These are phyloP conservation scores for Cantharellus cinnabarinus DNA, from an alignment of 768 basidiomycete genomes.

Conservation along the genomic window DNA sequence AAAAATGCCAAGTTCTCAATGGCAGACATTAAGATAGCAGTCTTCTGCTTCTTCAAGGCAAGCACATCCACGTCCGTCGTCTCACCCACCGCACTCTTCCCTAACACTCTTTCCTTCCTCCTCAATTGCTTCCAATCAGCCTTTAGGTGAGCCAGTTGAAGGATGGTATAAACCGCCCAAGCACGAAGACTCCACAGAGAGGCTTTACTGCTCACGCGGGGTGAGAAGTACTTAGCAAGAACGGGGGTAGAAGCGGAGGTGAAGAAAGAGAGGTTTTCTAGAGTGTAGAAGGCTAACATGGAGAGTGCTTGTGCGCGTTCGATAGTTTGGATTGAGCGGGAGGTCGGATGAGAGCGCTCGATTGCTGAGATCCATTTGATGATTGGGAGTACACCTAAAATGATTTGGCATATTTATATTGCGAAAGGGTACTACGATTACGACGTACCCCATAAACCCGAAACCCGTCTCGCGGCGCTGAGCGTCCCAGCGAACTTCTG, in stretches of 20 bases:
- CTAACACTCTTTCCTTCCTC: not conserved
- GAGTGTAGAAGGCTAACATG: conserved; percentile 17
- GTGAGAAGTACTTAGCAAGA: not conserved
- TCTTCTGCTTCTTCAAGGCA: conserved; percentile 34
- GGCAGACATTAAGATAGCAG: conserved; percentile 49
- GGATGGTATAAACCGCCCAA: conserved; percentile 60
- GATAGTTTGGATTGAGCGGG: conserved; percentile 7
- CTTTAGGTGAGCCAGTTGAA: conserved; percentile 53
- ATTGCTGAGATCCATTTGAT: conserved; percentile 5
- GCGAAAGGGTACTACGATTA: not conserved
- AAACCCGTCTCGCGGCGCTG: conserved; percentile 49
- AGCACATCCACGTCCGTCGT: not conserved
- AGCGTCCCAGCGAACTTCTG: conserved; percentile 35
- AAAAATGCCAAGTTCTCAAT: conserved; percentile 54
- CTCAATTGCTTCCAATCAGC: conserved; percentile 41
- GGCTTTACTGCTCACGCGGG: not conserved
- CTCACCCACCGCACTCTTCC: not conserved
- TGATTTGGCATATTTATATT: not conserved
- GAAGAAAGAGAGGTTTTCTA: conserved; percentile 15
- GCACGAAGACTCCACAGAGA: conserved; percentile 48
- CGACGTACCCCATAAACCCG: conserved; percentile 53
- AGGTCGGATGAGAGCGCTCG: conserved; percentile 3
- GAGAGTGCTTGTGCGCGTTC: conserved; percentile 13
- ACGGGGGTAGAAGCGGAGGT: not conserved
- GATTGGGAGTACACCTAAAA: conserved; percentile 6